Conservation (phyloP, 768 basidiomycete genomes). For the Podaxis sp. region DNA sequence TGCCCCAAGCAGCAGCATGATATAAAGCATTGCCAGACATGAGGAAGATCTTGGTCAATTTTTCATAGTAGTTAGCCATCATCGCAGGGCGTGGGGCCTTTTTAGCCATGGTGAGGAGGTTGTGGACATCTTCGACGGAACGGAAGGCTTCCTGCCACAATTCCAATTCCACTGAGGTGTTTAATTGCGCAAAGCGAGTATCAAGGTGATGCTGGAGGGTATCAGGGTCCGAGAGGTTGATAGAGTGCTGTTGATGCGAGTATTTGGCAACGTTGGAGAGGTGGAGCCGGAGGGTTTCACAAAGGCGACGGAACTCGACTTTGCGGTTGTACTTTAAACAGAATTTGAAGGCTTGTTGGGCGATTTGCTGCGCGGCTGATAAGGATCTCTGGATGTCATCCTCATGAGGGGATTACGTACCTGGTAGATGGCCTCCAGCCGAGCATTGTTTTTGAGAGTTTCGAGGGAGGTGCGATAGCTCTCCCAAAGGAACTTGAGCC, state of each 20-base stretch:
- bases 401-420: constrained; percentile 35
- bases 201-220: constrained; percentile 94
- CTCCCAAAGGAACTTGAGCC: constrained; percentile 99
- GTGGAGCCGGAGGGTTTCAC: constrained; percentile 94
- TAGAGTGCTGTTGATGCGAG: constrained; percentile 86
- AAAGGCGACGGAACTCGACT: constrained; percentile 95
- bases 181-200: constrained; percentile 94
- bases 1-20: constrained; percentile 94
- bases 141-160: constrained; percentile 99
- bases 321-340: constrained; percentile 91
- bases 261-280: constrained; percentile 94
- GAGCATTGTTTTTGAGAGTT: constrained; percentile 92
- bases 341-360: constrained; percentile 96
- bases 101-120: constrained; percentile 88
- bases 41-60: constrained; percentile 93
- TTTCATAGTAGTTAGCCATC: constrained; percentile 99
- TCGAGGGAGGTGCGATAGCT: constrained; percentile 94
- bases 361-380: constrained; percentile 64
- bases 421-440: constrained; percentile 92
- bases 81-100: constrained; percentile 89
- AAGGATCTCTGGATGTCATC: constrained; percentile 1
- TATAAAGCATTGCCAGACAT: constrained; percentile 93
- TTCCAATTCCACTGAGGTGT: constrained; percentile 95
- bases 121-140: constrained; percentile 97
- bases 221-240: constrained; percentile 94